Base-by-base conservation (phyloP, 306 rosid genomes). In the Rubus parviflorus region DNA sequence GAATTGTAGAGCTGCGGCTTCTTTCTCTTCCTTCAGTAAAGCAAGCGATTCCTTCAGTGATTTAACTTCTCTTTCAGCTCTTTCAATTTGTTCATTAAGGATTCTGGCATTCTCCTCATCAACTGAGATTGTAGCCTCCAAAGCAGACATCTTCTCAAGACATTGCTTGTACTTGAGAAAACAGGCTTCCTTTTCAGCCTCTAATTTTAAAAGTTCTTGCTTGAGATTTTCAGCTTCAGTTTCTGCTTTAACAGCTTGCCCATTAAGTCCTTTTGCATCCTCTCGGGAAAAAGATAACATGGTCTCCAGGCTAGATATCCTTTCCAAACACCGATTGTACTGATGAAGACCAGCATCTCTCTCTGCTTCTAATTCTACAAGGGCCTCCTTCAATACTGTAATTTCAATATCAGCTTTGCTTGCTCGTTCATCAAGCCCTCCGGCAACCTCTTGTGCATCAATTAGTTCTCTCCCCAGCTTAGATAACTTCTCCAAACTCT, bases 321-420 rank as follows among this genome's bases (percentile, higher is more conserved):
- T 96, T 82, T 86, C 84, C 83, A 89, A 83, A 83, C 90, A 91
- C 63, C 83, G 88, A 51, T 81, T 83, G 85, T 88, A 87, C 73
- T 84, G 94, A 77, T 84, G 86, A 69, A 93, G 89, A 81, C 89
- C 90, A 74, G 88, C 80, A 82, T 89, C 90, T 83, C 90, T 91
- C 81, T 87, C 90, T 19, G 82, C 84, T 85, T 90, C 85, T 70
- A 96, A 56, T 80, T 86, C 89, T 5, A 68, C 77, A 69, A 92
- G 89, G 51, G 93, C 87, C 87, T 91, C 98, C 89, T 85, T 90
- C 86, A 91, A 69, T 83, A 90, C 81, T 62, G 83, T 84, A 14
- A 87, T 83, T 87, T 96, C 99, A 61, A 91, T 93, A 77, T 96
- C 99, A 45, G 96, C 91, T 85, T 93, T 88, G 89, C 93, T 88